Conservation (phyloP, 2,329 filamentous ascomycete genomes). For the Claviceps pazoutovae region DNA sequence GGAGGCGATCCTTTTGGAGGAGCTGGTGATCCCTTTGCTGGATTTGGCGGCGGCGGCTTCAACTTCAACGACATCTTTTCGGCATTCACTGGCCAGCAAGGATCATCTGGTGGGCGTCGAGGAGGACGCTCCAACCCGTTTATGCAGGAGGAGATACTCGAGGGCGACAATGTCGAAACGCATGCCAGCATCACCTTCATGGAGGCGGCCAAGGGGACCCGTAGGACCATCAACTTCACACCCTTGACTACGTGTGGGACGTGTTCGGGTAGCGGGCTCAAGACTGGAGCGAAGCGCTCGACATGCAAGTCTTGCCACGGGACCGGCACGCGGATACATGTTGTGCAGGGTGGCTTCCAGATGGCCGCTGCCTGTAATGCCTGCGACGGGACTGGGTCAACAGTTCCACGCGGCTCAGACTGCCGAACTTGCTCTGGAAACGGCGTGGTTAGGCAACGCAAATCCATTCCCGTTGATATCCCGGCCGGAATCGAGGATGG, state of each 20-base stretch:
- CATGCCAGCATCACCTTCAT: slow-evolving; percentile 88
- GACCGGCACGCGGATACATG: slow-evolving; percentile 73
- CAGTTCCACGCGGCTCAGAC: slow-evolving; percentile 65
- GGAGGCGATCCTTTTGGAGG: slow-evolving; percentile 47
- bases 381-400: slow-evolving; percentile 66
- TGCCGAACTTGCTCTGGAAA: slow-evolving; percentile 70
- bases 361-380: slow-evolving; percentile 79
- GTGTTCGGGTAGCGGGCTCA: slow-evolving; percentile 73
- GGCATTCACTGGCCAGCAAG: slow-evolving; percentile 54
- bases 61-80: slow-evolving; percentile 95
- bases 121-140: slow-evolving; percentile 51
- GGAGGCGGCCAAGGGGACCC: slow-evolving; percentile 85
- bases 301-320: slow-evolving; percentile 73
- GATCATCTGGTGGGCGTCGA: slow-evolving; percentile 38
- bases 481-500: slow-evolving; percentile 93
- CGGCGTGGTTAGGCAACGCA: slow-evolving; percentile 70
- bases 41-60: slow-evolving; percentile 52
- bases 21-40: slow-evolving; percentile 50
- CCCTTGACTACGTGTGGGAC: slow-evolving; percentile 71
- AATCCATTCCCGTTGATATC: slow-evolving; percentile 79
- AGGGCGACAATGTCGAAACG: slow-evolving; percentile 94
- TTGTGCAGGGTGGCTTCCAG: slow-evolving; percentile 87
- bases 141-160: slow-evolving; percentile 55
- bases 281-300: slow-evolving; percentile 58
- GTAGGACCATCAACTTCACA: slow-evolving; percentile 75